Conservation (phyloP, 495 filamentous ascomycete genomes). For the Penicillium coffeae region DNA sequence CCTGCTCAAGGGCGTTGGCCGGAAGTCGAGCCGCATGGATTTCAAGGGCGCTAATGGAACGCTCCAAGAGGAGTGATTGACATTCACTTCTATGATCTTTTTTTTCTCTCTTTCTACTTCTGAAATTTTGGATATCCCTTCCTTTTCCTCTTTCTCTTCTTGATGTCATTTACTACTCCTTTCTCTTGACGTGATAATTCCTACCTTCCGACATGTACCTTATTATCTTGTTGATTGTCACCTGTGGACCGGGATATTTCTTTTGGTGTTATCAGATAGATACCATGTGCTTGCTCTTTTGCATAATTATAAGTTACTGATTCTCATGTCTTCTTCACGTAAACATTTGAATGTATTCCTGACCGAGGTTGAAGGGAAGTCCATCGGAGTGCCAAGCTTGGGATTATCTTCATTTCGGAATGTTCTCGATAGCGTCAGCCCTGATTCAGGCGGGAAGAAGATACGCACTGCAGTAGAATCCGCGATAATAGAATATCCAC, state of each 20-base stretch:
- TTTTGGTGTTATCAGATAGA: conserved; percentile 22
- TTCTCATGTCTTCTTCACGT: no score
- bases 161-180: conserved; percentile 24
- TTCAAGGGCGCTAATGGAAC: conserved; percentile 32
- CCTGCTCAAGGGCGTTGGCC: conserved; percentile 42
- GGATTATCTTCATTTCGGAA: no score
- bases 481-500: no score
- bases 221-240: conserved; percentile 3
- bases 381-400: no score
- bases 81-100: conserved; percentile 10
- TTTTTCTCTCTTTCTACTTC: conserved; percentile 9
- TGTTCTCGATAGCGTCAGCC: no score
- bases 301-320: no score
- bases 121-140: conserved; percentile 5
- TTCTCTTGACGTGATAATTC: conserved; percentile 13
- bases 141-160: conserved; percentile 12
- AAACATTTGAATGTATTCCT: not conserved
- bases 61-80: conserved; percentile 36
- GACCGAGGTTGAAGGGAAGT: no score
- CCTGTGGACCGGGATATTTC: conserved; percentile 13
- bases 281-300: conserved; percentile 26
- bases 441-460: no score
- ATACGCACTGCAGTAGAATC: no score
- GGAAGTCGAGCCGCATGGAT: conserved; percentile 44
- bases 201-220: not conserved